Conservation (phyloP, 2,329 filamentous ascomycete genomes). For the Didymella lethalis region DNA sequence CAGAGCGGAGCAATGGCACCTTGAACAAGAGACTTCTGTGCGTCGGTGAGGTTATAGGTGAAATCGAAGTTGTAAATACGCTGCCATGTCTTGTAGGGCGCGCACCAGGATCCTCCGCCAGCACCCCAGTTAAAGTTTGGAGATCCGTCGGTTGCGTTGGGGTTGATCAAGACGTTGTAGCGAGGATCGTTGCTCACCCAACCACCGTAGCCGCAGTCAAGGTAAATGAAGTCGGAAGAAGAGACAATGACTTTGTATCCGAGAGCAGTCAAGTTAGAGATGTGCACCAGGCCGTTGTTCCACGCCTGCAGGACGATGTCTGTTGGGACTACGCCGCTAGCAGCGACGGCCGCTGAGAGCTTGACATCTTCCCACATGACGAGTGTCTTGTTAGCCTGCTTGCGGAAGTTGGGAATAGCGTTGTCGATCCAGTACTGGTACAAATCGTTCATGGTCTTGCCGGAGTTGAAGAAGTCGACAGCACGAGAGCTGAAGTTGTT, state of each 20-base stretch:
- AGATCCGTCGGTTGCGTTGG: slow-evolving; percentile 50
- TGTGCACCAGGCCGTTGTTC: slow-evolving; percentile 62
- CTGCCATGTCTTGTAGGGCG: slow-evolving; percentile 67
- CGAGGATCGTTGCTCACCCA: slow-evolving; percentile 64
- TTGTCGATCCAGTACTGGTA: slow-evolving; percentile 64
- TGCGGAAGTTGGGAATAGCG: slow-evolving; percentile 60
- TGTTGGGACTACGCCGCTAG: slow-evolving; percentile 58
- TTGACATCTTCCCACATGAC: slow-evolving; percentile 67
- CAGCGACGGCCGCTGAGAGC: slow-evolving; percentile 52
- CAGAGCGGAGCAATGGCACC: slow-evolving; percentile 63
- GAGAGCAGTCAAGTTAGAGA: slow-evolving; percentile 58
- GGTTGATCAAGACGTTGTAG: slow-evolving; percentile 64
- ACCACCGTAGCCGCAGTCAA: slow-evolving; percentile 65
- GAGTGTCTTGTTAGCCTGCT: slow-evolving; percentile 58
- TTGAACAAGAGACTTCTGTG: slow-evolving; percentile 59
- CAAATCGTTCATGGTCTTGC: slow-evolving; percentile 61
- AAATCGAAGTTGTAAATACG: slow-evolving; percentile 68
- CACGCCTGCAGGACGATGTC: slow-evolving; percentile 63
- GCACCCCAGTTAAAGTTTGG: slow-evolving; percentile 65
- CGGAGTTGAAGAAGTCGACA: slow-evolving; percentile 59
- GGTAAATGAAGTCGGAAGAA: slow-evolving; percentile 63
- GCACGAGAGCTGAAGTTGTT: slow-evolving; percentile 65
- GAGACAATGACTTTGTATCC: slow-evolving; percentile 66
- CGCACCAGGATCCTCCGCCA: slow-evolving; percentile 64
- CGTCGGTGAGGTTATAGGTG: slow-evolving; percentile 57